phyloP scores from a whole-genome alignment of 805 yeast genomes.

The Kodamaea sagamina region DNA sequence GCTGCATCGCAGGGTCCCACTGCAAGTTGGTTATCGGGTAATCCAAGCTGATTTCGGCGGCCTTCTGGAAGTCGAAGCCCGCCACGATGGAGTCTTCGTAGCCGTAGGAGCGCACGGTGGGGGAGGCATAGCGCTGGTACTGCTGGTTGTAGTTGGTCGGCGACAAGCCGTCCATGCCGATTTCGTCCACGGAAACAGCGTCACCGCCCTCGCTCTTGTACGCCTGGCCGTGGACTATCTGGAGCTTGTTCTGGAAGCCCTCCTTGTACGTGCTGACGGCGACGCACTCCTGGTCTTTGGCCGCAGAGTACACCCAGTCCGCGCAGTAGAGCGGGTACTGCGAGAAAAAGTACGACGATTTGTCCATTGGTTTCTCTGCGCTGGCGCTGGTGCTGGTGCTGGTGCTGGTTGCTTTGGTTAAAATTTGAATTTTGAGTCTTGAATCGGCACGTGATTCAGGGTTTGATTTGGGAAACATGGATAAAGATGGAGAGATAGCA shows the following conservation, averaged over 20 bases:
- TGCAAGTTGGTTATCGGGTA: constrained; percentile 72
- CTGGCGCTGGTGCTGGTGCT: background rate
- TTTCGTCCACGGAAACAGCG: constrained; percentile 12
- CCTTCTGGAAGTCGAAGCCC: constrained; percentile 46
- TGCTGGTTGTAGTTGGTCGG: constrained; percentile 10
- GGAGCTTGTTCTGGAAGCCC: constrained; percentile 68
- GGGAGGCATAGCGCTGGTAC: constrained; percentile 4
- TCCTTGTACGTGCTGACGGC: constrained; percentile 82
- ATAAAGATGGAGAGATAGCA: too few relatives aligned
- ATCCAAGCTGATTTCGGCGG: constrained; percentile 54
- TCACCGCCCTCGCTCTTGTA: constrained; percentile 29
- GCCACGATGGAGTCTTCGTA: constrained; percentile 17
- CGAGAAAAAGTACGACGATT: constrained; percentile 28
- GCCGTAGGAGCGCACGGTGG: background rate
- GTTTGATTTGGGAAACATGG: too few relatives aligned
- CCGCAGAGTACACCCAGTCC: constrained; percentile 33
- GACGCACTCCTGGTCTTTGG: constrained; percentile 44
- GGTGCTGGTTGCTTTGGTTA: background rate
- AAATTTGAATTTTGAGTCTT: background rate
- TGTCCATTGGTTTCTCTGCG: constrained; percentile 14
- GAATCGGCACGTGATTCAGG: constrained; percentile 1
- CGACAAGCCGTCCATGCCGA: constrained; percentile 12
- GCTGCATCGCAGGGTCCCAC: constrained; percentile 65
- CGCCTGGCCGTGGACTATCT: constrained; percentile 41
- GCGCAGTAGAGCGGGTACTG: constrained; percentile 36